Conservation (phyloP, 306 rosid species). For the Nissolia schottii region DNA sequence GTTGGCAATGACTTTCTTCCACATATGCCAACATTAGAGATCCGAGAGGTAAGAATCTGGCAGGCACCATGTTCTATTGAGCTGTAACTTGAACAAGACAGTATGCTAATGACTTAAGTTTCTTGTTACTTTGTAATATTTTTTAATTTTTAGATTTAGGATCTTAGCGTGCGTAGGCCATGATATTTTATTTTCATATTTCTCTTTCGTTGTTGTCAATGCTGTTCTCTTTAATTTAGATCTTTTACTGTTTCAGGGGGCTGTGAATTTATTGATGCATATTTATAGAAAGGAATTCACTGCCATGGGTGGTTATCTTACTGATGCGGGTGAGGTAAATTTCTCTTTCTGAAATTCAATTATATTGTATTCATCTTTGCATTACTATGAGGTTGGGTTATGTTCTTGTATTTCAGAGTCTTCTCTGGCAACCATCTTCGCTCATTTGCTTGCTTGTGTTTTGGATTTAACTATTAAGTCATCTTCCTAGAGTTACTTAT, state of each 20-base stretch:
- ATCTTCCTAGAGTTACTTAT: not conserved
- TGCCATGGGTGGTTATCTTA: conserved; percentile 96
- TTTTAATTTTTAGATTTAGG: not conserved
- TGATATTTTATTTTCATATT: not conserved
- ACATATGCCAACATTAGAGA: conserved; percentile 95
- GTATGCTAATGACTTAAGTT: conserved; percentile 13
- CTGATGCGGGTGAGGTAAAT: conserved; percentile 95
- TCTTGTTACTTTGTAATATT: not conserved
- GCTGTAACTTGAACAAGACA: conserved; percentile 15
- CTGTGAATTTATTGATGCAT: conserved; percentile 89
- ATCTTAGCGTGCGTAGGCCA: not conserved
- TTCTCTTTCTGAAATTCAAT: conserved; percentile 19
- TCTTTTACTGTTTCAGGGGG: conserved; percentile 66
- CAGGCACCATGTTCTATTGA: conserved; percentile 15
- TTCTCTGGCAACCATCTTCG: conserved; percentile 5
- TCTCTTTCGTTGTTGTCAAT: conserved; percentile 4
- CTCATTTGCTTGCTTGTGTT: conserved; percentile 13
- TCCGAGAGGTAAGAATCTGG: conserved; percentile 73
- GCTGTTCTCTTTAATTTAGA: conserved; percentile 20
- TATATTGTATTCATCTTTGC: not conserved
- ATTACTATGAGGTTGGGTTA: not conserved
- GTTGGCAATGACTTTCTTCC: conserved; percentile 97
- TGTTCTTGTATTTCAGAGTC: conserved; percentile 1
- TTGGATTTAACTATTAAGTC: not conserved
- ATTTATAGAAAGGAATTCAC: conserved; percentile 81